Evolutionary conservation across 2,329 filamentous ascomycete genomes (phyloP).

Genomic region (Aspergillus pseudoglaucus): DNA sequence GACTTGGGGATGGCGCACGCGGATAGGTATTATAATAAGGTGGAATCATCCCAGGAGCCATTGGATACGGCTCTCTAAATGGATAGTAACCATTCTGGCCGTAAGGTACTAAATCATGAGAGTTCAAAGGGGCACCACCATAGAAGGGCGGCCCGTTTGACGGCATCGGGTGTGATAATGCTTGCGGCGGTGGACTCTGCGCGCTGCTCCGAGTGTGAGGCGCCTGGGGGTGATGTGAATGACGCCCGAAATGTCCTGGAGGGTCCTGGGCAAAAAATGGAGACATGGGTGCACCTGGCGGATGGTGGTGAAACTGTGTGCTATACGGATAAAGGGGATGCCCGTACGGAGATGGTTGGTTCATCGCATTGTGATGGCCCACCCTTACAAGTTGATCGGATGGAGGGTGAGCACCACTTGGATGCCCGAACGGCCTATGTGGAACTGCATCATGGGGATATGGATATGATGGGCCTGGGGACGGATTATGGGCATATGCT

Average conservation of each 20-base stretch:
- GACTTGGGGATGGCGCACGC: constrained; percentile 28
- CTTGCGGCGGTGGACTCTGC: constrained; percentile 25
- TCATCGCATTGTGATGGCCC: constrained; percentile 17
- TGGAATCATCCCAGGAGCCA: constrained; percentile 29
- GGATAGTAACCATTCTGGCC: constrained; percentile 27
- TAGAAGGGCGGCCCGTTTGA: constrained; percentile 24
- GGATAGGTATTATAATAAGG: constrained; percentile 32
- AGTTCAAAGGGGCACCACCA: constrained; percentile 23
- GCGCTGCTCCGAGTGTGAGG: constrained; percentile 22
- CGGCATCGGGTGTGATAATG: constrained; percentile 21
- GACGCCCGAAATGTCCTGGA: constrained; percentile 17
- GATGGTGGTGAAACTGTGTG: constrained; percentile 20
- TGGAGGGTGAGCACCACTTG: constrained; percentile 18
- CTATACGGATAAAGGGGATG: constrained; percentile 24
- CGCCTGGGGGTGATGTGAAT: constrained; percentile 14
- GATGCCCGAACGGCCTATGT: constrained; percentile 21
- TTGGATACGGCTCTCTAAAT: constrained; percentile 28
- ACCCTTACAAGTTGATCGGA: constrained; percentile 31
- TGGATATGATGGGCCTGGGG: constrained; percentile 34
- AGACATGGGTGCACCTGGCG: constrained; percentile 19
- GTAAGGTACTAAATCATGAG: constrained; percentile 36
- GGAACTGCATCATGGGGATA: constrained; percentile 23
- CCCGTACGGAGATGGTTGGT: constrained; percentile 20
- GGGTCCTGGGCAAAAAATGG: constrained; percentile 24
- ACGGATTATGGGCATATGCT: constrained; percentile 35